phyloP scores from a whole-genome alignment of 306 rosid genomes.

The Medicago arabica region DNA sequence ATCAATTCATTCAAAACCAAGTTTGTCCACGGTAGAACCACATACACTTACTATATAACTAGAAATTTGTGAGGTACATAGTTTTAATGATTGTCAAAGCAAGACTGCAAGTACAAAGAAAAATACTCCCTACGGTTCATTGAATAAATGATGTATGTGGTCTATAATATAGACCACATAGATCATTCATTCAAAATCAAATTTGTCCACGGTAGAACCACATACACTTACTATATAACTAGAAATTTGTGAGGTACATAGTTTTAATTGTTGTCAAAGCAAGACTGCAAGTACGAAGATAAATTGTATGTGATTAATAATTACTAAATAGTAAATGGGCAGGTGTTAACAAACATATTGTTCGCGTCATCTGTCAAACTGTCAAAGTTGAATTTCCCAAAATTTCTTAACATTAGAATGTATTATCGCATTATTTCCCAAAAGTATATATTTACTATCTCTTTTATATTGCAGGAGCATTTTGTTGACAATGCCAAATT shows the following conservation, averaged over 20 bases:
- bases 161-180: too few species aligned
- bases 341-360: neutral
- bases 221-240: neutral
- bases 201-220: neutral
- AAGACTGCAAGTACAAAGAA: too few species aligned
- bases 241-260: neutral
- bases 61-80: neutral
- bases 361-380: slow-evolving; percentile 13
- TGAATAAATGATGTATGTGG: too few species aligned
- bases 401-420: slow-evolving; percentile 31
- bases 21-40: neutral
- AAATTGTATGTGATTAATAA: slow-evolving; percentile 4
- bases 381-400: slow-evolving; percentile 18
- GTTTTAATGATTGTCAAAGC: too few species aligned
- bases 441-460: slow-evolving; percentile 13
- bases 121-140: too few species aligned
- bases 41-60: neutral
- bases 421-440: slow-evolving; percentile 22
- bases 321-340: slow-evolving; percentile 1
- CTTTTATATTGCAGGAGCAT: slow-evolving; percentile 72
- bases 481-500: slow-evolving; percentile 86
- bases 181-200: neutral
- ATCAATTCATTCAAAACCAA: neutral
- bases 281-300: slow-evolving; percentile 13
- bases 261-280: neutral